Evolutionary conservation across 192 early-diverging fungal species (phyloP), one percentile per base, ranked within the genome.

Genomic region (Ambispora gerdemannii): DNA sequence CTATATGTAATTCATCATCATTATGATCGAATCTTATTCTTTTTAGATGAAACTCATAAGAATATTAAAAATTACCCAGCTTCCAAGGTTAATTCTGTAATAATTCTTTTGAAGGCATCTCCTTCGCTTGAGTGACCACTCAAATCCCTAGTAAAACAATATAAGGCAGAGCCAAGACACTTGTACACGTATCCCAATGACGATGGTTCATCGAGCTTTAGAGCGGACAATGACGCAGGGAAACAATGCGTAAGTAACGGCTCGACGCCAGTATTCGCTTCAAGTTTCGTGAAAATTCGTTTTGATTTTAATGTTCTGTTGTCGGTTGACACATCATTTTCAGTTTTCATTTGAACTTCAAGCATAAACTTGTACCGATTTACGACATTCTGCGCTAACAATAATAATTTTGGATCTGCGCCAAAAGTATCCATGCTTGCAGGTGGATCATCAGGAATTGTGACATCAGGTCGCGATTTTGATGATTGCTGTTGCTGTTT

Each of bases 131-230:
- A 11, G 27, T 56, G 36, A 6, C 66, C 36, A 25, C 65, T 73
- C 53, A 81, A 36, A 22, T 60, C 35, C 19, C 77, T 66, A n/a
- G 73, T 78, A 22, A 70, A 70, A 22, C 71, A 67, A 67, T 80
- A 78, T 52, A 74, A 63, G 0, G 62, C 82, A 8, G 74, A 47
- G 0, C 82, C 84, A 27, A 86, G 47, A 74, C 77, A 78, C 70
- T 86, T 86, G 75, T 74, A 86, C 1, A 80, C 78, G 55, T 83
- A 86, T n/a, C 82, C 84, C 58, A 86, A 83, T 19, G 49, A 50
- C 6, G 27, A 34, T 15, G 2, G 0, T 28, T 83, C 78, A 25
- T 74, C 78, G 4, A 86, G 70, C 11, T 86, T 58, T 10, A 86
- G 72, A 11, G 67, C 11, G 2, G 49, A 58, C 4, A 86, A 64